Evolutionary conservation across 208 protist species (phyloP).

Genomic region (Borovskyia barvae): DNA sequence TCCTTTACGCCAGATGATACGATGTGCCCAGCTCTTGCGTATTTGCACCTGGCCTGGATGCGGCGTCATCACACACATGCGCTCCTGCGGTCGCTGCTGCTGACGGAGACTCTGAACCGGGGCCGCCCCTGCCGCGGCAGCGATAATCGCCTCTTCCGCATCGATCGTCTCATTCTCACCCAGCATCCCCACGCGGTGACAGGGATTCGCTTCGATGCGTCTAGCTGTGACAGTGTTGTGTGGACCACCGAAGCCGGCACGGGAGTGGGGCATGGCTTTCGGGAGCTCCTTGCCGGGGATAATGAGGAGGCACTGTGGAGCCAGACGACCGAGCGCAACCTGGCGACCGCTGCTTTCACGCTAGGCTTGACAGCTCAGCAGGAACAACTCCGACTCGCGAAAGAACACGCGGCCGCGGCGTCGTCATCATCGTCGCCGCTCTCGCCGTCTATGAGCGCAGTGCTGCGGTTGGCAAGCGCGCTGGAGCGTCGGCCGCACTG

Average conservation of each 20-base stretch:
- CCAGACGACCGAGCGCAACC: constrained; percentile 56
- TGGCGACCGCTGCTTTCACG: constrained; percentile 59
- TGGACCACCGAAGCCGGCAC: constrained; percentile 71
- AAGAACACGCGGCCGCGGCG: constrained; percentile 3
- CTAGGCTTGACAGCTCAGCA: constrained; percentile 31
- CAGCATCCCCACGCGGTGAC: constrained; percentile 54
- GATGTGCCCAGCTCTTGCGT: constrained; percentile 33
- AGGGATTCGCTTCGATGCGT: constrained; percentile 60
- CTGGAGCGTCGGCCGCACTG: constrained; percentile 35
- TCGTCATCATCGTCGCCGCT: too few relatives aligned
- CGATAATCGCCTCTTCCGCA: constrained; percentile 10
- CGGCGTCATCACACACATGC: constrained; percentile 71
- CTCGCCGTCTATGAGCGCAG: constrained; percentile 8
- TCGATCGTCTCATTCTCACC: constrained; percentile 69
- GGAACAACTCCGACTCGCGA: constrained; percentile 9
- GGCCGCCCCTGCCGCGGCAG: constrained; percentile 3
- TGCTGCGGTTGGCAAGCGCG: constrained; percentile 15
- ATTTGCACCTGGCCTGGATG: constrained; percentile 65
- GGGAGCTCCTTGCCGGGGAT: constrained; percentile 75
- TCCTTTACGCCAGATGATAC: not conserved
- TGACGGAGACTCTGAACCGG: constrained; percentile 31
- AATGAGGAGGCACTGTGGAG: constrained; percentile 60
- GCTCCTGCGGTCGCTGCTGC: constrained; percentile 52
- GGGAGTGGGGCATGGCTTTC: constrained; percentile 61
- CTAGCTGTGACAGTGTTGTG: constrained; percentile 78